Conservation (phyloP, 1,284 basidiomycete species). For the Veloboletus limbatus region DNA sequence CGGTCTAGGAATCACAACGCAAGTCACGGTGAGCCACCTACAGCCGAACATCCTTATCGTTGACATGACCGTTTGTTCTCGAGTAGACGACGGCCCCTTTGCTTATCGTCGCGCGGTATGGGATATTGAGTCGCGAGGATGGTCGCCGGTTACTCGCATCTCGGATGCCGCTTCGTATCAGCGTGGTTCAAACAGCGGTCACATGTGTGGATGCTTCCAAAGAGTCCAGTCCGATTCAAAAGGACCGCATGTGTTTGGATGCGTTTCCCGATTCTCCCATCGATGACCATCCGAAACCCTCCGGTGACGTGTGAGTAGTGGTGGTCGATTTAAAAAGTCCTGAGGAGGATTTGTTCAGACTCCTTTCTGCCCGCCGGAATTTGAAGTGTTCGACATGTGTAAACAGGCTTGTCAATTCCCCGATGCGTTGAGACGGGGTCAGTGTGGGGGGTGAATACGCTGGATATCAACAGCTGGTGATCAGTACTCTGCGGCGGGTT, state of each 20-base stretch:
- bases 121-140: constrained; percentile 5
- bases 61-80: too few species aligned
- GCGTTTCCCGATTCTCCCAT: neutral
- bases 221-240: neutral
- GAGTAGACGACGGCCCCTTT: constrained; percentile 23
- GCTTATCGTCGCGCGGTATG: constrained; percentile 25
- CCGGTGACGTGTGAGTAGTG: too few species aligned
- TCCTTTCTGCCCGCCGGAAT: too few species aligned
- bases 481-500: too few species aligned
- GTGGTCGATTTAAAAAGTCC: too few species aligned
- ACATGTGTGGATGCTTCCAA: constrained; percentile 5
- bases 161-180: constrained; percentile 18
- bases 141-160: neutral
- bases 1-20: constrained; percentile 21
- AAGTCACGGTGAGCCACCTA: constrained; percentile 19
- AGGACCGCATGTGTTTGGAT: neutral
- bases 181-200: constrained; percentile 12
- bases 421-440: too few species aligned
- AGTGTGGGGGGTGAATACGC: too few species aligned
- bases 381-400: too few species aligned
- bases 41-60: neutral
- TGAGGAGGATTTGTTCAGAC: too few species aligned
- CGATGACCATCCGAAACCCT: neutral
- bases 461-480: too few species aligned
- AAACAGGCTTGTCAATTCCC: too few species aligned